These are phyloP conservation scores for Sporothrix curviconia DNA, from an alignment of 2,329 filamentous ascomycete species.

Conservation along the genomic window DNA sequence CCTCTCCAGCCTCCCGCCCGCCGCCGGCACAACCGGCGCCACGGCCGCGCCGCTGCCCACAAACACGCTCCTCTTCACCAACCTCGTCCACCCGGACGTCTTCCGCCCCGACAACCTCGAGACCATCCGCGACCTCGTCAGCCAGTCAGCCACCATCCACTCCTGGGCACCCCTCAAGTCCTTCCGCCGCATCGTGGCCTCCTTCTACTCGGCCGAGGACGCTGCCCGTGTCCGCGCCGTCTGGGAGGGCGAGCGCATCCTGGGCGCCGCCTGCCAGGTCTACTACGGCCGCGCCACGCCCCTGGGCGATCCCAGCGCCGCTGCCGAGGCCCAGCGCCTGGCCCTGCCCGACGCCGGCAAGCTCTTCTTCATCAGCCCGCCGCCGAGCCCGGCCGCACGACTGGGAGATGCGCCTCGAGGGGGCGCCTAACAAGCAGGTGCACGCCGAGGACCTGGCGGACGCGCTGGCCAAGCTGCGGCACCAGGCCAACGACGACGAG, in stretches of 20 bases:
- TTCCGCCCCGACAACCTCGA: conserved; percentile 69
- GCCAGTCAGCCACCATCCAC: conserved; percentile 63
- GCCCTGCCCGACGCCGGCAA: conserved; percentile 63
- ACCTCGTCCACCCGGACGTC: conserved; percentile 65
- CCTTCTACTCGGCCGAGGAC: conserved; percentile 64
- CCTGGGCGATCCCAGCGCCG: conserved; percentile 34
- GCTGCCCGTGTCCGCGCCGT: conserved; percentile 64
- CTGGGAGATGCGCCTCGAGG: conserved; percentile 62
- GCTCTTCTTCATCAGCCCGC: conserved; percentile 67
- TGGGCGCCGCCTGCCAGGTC: conserved; percentile 62
- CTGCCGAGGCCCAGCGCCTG: conserved; percentile 48
- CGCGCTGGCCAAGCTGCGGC: conserved; percentile 56
- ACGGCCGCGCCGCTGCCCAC: conserved; percentile 58
- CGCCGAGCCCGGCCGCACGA: conserved; percentile 61
- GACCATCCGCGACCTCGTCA: conserved; percentile 65
- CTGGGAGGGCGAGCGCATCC: conserved; percentile 67
- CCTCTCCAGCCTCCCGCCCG: conserved; percentile 62
- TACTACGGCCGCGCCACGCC: conserved; percentile 61
- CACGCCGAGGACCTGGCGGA: conserved; percentile 64
- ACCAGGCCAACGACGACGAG: conserved; percentile 26
- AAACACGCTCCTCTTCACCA: conserved; percentile 81
- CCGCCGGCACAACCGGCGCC: not conserved
- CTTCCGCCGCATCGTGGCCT: conserved; percentile 74
- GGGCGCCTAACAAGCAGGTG: conserved; percentile 63
- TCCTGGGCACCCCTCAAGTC: conserved; percentile 76